These are phyloP conservation scores for Pezicula radicicola DNA, from an alignment of 2,329 filamentous ascomycete species.

Conservation along the genomic window DNA sequence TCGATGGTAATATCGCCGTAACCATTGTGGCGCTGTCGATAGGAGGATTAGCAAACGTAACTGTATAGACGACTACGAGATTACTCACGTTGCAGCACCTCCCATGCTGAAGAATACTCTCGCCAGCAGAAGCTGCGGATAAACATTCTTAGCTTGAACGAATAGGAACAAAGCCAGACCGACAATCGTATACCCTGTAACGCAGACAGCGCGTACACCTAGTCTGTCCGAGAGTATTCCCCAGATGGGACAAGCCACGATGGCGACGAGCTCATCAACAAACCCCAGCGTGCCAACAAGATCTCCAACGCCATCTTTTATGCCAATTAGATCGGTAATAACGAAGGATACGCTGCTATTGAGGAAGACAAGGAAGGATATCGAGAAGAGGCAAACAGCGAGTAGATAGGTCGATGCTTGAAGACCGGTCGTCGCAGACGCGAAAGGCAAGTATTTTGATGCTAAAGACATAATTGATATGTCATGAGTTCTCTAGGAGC, in stretches of 20 bases:
- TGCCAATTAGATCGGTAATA: constrained; percentile 76
- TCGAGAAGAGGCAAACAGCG: constrained; percentile 80
- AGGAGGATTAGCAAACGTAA: constrained; percentile 3
- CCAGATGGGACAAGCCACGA: constrained; percentile 79
- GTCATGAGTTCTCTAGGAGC: neutral
- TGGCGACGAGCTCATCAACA: constrained; percentile 76
- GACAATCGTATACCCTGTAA: constrained; percentile 79
- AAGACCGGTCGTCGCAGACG: constrained; percentile 53
- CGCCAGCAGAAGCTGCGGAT: constrained; percentile 82
- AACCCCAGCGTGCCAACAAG: constrained; percentile 84
- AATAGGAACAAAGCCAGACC: constrained; percentile 74
- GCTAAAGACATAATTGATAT: constrained; percentile 8
- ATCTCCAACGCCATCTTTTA: constrained; percentile 71
- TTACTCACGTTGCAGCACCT: constrained; percentile 74
- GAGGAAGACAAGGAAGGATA: constrained; percentile 86
- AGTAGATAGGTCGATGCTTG: constrained; percentile 75
- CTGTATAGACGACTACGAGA: neutral
- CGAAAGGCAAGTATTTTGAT: constrained; percentile 46
- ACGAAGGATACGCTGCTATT: constrained; percentile 84
- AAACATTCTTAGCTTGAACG: constrained; percentile 83
- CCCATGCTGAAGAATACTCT: constrained; percentile 86
- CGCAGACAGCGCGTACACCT: constrained; percentile 69
- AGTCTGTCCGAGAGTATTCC: constrained; percentile 74
- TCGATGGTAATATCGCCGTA: constrained; percentile 81
- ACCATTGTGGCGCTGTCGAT: constrained; percentile 79